A percentile compares a stretch with the other conserved stretches of the same genome.
phyloP scores from a whole-genome alignment of 2,329 filamentous ascomycete genomes.

The Aureobasidium sp. region DNA sequence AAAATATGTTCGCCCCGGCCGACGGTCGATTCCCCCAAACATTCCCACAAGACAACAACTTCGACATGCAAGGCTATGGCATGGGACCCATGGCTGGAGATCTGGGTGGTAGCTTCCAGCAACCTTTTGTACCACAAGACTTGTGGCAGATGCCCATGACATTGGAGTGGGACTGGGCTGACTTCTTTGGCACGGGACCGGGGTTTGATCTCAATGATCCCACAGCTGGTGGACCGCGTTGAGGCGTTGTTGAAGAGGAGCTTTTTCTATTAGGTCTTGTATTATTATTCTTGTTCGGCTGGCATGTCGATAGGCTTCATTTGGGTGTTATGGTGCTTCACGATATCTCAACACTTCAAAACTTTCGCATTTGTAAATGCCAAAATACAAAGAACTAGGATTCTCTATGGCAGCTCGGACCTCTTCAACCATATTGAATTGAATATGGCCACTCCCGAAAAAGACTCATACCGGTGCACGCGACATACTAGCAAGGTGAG shows the following conservation, averaged over 20 bases:
- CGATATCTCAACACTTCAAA: neutral
- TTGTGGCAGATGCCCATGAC: slow-evolving; percentile 95
- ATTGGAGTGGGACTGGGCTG: slow-evolving; percentile 79
- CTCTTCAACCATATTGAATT: no score
- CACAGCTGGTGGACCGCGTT: neutral
- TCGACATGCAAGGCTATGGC: slow-evolving; percentile 16
- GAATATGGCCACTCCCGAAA: no score
- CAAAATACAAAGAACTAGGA: no score
- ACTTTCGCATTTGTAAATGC: no score
- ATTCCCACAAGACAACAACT: slow-evolving; percentile 15
- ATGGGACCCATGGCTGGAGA: slow-evolving; percentile 8
- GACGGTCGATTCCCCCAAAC: neutral
- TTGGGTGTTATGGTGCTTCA: neutral
- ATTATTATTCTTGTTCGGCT: neutral
- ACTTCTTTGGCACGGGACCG: slow-evolving; percentile 22
- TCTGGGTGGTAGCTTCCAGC: slow-evolving; percentile 54
- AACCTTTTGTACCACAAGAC: slow-evolving; percentile 86
- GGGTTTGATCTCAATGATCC: slow-evolving; percentile 12
- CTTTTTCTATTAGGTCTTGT: neutral
- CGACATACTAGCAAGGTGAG: no score
- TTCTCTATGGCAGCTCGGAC: no score
- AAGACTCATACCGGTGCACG: no score
- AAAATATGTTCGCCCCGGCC: neutral
- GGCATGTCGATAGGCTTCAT: neutral
- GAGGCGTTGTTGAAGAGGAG: neutral